Base-by-base conservation (phyloP, 2,329 filamentous ascomycete genomes). In the Trichoderma atrobrunneum region DNA sequence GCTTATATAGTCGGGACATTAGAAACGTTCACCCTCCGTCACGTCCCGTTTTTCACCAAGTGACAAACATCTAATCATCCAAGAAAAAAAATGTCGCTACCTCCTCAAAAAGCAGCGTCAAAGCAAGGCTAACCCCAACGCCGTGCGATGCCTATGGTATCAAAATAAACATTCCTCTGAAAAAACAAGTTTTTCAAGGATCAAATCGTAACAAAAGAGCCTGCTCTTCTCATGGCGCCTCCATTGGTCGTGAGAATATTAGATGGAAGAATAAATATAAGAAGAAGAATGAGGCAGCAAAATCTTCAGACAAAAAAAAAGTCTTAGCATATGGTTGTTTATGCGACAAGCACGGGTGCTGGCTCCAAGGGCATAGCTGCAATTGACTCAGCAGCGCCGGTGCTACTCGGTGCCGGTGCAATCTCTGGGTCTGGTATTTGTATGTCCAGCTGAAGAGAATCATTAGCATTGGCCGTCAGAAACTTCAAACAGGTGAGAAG, bases 391-490 rank as follows among this genome's bases (percentile, higher is more conserved):
- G 81, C 82, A 1, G 84, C 81, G 24, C 78, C 79, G 16, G 77
- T 74, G 12, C 84, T 87, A 72, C 84, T 87, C 11, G 82, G 83
- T 62, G 85, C 86, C 4, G 85, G 83, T 3, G 87, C 88, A 72
- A 94, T 89, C 76, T 93, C 91, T 1, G 93, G 92, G 79, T 95
- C 92, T 5, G 92, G 90, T 72, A 95, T 93, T 82, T 94, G 92
- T 63, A 95, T 93, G 76, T 95, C 92, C 76, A 95, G 87, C 91
- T 93, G 60, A 12, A 28, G 36, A 72, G n/a, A 26, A 34, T 12
- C 11, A 30, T n/a, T 6, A 62, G 57, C n/a, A 57, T 57, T 16
- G 24, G n/a, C 18, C 7, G 1, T 11, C 7, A 24, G 30, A 1
- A 30, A 34, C 1, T 1, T 5, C 21, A 34, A 36, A 64, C 16